phyloP scores from a whole-genome alignment of 345 rosid species.

The Camelina laxa region DNA sequence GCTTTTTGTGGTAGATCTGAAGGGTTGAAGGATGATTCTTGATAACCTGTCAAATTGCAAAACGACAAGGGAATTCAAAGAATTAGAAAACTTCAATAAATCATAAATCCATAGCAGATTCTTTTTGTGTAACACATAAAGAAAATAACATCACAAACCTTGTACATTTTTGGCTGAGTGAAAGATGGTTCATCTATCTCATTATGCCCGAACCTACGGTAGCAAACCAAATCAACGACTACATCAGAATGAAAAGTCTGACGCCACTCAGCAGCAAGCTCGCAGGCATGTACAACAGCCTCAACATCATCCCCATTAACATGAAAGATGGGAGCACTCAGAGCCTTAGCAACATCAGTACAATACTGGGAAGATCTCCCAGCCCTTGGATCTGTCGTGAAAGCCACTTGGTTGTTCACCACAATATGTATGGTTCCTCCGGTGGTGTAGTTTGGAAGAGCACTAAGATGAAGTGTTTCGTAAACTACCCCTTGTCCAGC shows the following conservation, averaged over 20 bases:
- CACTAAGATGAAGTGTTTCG: slow-evolving; percentile 88
- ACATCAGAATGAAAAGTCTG: slow-evolving; percentile 84
- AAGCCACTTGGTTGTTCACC: slow-evolving; percentile 92
- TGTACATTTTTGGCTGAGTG: slow-evolving; percentile 85
- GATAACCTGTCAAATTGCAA: slow-evolving; percentile 56
- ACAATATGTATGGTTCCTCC: slow-evolving; percentile 90
- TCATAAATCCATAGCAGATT: not conserved
- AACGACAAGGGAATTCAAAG: not conserved
- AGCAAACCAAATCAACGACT: slow-evolving; percentile 80
- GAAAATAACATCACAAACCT: slow-evolving; percentile 50
- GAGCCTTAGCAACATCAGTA: slow-evolving; percentile 89
- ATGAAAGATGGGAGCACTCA: slow-evolving; percentile 84
- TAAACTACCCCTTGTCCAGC: slow-evolving; percentile 93
- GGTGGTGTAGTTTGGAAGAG: slow-evolving; percentile 80
- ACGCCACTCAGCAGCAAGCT: slow-evolving; percentile 94
- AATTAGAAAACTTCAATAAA: slow-evolving; percentile 5
- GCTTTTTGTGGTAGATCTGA: slow-evolving; percentile 65
- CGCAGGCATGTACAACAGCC: slow-evolving; percentile 80
- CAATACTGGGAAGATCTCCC: slow-evolving; percentile 91
- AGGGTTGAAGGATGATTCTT: slow-evolving; percentile 74
- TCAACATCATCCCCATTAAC: slow-evolving; percentile 83
- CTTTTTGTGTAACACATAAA: not conserved
- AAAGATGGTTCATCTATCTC: slow-evolving; percentile 89
- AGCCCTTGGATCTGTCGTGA: slow-evolving; percentile 77
- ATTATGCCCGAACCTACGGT: slow-evolving; percentile 81